These are phyloP conservation scores for Penicillium sp. DNA, from an alignment of 2,329 filamentous ascomycete genomes.

Conservation along the genomic window DNA sequence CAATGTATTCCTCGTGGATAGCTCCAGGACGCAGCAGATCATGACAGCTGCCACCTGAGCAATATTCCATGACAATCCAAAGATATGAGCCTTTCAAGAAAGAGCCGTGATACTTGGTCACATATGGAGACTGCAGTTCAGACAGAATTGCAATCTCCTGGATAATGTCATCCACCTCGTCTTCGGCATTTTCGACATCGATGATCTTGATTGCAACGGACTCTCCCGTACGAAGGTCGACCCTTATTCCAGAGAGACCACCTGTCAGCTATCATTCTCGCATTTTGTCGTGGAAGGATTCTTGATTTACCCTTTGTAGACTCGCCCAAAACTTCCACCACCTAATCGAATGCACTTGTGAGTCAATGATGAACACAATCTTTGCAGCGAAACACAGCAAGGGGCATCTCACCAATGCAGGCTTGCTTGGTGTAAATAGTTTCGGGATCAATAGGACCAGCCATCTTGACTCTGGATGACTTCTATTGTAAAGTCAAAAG, in stretches of 20 bases:
- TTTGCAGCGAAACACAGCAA: neutral
- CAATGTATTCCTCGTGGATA: slow-evolving; percentile 92
- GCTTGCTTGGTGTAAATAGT: slow-evolving; percentile 88
- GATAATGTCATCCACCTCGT: slow-evolving; percentile 99
- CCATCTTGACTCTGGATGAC: slow-evolving; percentile 28
- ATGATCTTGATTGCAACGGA: slow-evolving; percentile 98
- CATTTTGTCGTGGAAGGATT: neutral
- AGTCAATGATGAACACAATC: neutral
- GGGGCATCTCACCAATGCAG: slow-evolving; percentile 65
- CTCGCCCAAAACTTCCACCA: slow-evolving; percentile 95
- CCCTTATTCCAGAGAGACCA: slow-evolving; percentile 44
- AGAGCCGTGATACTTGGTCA: slow-evolving; percentile 96
- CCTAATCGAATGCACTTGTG: slow-evolving; percentile 46
- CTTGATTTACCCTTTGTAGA: slow-evolving; percentile 78
- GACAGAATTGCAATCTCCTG: slow-evolving; percentile 97
- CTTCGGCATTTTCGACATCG: slow-evolving; percentile 97
- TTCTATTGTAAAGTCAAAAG: neutral
- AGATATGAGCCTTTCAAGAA: slow-evolving; percentile 93
- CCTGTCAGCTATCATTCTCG: neutral
- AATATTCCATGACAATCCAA: slow-evolving; percentile 99
- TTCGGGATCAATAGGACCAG: slow-evolving; percentile 70
- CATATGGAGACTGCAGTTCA: slow-evolving; percentile 89
- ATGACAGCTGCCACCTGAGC: slow-evolving; percentile 90
- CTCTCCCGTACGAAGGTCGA: slow-evolving; percentile 88
- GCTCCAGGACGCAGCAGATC: slow-evolving; percentile 91